phyloP scores from a whole-genome alignment of 179 eudicot species.

The Heliamphora pulchella region DNA sequence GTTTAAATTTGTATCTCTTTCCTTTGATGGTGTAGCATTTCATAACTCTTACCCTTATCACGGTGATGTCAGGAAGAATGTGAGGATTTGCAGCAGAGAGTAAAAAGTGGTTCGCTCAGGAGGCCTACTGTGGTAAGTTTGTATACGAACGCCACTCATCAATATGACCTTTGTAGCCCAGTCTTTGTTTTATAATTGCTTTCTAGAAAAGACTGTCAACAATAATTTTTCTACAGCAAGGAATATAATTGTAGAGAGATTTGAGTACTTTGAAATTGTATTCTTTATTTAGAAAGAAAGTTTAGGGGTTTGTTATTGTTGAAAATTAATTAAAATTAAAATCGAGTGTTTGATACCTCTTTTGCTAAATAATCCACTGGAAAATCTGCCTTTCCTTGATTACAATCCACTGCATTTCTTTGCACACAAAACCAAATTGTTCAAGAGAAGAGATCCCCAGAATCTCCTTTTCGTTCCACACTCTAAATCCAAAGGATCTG shows the following conservation, averaged over 20 bases:
- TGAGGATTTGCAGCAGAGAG: slow-evolving; percentile 47
- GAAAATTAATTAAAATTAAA: too few relatives aligned
- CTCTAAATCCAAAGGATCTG: too few relatives aligned
- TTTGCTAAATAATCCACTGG: too few relatives aligned
- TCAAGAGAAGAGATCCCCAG: too few relatives aligned
- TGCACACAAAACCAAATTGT: not conserved
- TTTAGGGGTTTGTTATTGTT: too few relatives aligned
- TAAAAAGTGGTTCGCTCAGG: slow-evolving; percentile 50
- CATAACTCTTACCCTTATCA: not conserved
- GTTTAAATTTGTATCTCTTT: not conserved
- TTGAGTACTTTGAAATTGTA: too few relatives aligned
- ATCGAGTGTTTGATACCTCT: too few relatives aligned
- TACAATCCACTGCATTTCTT: not conserved
- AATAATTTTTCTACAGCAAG: not conserved
- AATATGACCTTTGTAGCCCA: not conserved
- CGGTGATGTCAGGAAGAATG: slow-evolving; percentile 67
- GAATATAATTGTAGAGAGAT: not conserved
- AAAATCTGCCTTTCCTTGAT: too few relatives aligned
- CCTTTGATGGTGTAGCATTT: slow-evolving; percentile 1
- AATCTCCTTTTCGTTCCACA: too few relatives aligned
- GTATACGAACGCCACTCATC: not conserved
- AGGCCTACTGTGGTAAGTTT: slow-evolving; percentile 74
- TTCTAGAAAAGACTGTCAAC: not conserved
- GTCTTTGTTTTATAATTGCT: not conserved
- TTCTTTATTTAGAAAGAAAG: too few relatives aligned